Conservation (phyloP, 208 protist genomes). For the Angomonas desouzai region DNA sequence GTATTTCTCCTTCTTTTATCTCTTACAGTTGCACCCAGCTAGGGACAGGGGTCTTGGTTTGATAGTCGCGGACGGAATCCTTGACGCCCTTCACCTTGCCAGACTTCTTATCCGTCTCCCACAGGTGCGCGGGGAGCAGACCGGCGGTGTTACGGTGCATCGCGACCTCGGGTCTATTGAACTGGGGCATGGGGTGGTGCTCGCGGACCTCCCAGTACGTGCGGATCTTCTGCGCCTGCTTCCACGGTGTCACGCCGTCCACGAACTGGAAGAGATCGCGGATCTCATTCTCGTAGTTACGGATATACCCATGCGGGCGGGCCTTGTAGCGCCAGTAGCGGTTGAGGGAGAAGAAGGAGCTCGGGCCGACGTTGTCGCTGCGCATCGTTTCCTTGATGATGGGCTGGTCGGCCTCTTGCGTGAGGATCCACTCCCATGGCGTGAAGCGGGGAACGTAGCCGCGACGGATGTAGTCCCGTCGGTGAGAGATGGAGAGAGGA, state of each 20-base stretch:
- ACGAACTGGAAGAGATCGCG: constrained; percentile 85
- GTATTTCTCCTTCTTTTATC: background rate
- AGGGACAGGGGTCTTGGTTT: constrained; percentile 76
- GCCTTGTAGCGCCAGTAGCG: constrained; percentile 89
- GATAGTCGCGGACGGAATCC: constrained; percentile 89
- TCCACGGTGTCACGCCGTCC: constrained; percentile 87
- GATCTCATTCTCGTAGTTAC: constrained; percentile 87
- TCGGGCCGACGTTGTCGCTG: constrained; percentile 65
- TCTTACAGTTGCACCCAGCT: constrained; percentile 80
- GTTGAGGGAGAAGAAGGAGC: constrained; percentile 83
- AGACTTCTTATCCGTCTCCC: constrained; percentile 91
- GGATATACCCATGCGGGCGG: constrained; percentile 83
- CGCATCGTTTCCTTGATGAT: constrained; percentile 79
- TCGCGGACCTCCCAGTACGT: constrained; percentile 88
- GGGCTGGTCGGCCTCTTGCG: constrained; percentile 87
- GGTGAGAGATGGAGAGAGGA: constrained; percentile 79
- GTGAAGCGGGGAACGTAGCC: constrained; percentile 86
- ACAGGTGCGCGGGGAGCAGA: constrained; percentile 78
- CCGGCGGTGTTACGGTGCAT: constrained; percentile 86
- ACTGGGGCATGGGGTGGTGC: constrained; percentile 89
- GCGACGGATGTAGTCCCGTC: constrained; percentile 80
- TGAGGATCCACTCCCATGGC: constrained; percentile 89
- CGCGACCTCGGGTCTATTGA: constrained; percentile 83
- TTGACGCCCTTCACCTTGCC: constrained; percentile 87
- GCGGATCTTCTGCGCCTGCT: constrained; percentile 87